phyloP scores from a whole-genome alignment of 1,284 basidiomycete species.

The Sporisorium exsertum region DNA sequence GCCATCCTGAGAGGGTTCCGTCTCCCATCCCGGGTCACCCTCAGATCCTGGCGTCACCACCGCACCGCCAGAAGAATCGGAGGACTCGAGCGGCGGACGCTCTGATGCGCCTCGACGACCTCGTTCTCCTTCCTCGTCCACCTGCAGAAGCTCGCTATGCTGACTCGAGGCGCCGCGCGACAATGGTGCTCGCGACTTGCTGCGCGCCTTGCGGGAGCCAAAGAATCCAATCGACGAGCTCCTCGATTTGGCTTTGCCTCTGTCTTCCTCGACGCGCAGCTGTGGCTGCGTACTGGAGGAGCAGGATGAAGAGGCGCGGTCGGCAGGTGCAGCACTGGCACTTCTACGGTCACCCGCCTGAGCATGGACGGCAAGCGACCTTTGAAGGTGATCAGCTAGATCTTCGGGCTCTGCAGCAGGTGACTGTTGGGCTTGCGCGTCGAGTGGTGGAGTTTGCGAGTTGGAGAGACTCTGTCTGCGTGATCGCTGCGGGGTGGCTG shows the following conservation, averaged over 20 bases:
- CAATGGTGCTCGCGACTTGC: conserved; percentile 37
- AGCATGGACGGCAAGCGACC: conserved; percentile 37
- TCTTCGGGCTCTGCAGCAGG: conserved; percentile 17
- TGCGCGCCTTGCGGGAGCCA: conserved; percentile 40
- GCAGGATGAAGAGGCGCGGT: conserved; percentile 8
- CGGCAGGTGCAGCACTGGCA: conserved; percentile 31
- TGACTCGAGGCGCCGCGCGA: conserved; percentile 25
- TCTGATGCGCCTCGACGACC: conserved; percentile 28
- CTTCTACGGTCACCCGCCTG: conserved; percentile 23
- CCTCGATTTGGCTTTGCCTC: conserved; percentile 37
- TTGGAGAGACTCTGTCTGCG: conserved; percentile 33
- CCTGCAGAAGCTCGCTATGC: conserved; percentile 34
- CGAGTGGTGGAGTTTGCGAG: conserved; percentile 24
- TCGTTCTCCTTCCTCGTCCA: conserved; percentile 45
- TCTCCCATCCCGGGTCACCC: conserved; percentile 35
- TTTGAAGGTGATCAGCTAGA: conserved; percentile 37
- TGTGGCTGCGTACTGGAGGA: conserved; percentile 2
- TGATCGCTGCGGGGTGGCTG: conserved; percentile 41
- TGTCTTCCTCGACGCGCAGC: conserved; percentile 25
- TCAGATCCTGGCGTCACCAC: conserved; percentile 45
- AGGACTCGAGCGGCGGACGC: conserved; percentile 22
- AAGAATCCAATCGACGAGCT: conserved; percentile 53
- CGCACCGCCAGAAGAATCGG: conserved; percentile 18
- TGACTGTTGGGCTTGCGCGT: conserved; percentile 8
- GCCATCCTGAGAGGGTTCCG: conserved; percentile 49